phyloP scores from a whole-genome alignment of 441 rosid species.

The Pelargonium australe region DNA sequence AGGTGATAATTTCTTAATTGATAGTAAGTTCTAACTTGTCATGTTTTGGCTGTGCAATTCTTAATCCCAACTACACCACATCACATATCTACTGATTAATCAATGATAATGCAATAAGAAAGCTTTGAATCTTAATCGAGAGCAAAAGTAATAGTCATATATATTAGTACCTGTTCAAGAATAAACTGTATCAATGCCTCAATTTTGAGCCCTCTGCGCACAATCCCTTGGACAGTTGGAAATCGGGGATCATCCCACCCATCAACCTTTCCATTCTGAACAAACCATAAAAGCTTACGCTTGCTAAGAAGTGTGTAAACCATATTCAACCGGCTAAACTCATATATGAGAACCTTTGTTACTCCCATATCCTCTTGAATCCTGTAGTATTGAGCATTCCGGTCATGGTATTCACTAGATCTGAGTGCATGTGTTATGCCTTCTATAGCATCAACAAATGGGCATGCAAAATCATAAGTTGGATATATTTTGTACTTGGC shows the following conservation, averaged over 20 bases:
- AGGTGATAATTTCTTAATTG: too few species aligned
- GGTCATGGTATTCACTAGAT: conserved; percentile 77
- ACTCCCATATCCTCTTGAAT: conserved; percentile 74
- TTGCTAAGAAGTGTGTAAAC: conserved; percentile 79
- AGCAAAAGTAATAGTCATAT: background rate
- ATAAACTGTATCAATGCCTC: conserved; percentile 87
- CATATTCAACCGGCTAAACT: conserved; percentile 74
- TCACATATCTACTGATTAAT: background rate
- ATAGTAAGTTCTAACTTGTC: too few species aligned
- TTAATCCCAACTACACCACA: too few species aligned
- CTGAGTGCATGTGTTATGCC: conserved; percentile 77
- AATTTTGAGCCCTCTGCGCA: conserved; percentile 76
- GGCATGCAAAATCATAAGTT: conserved; percentile 96
- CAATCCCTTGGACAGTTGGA: conserved; percentile 97
- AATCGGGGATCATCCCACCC: conserved; percentile 99
- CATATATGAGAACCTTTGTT: conserved; percentile 59
- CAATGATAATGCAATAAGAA: background rate
- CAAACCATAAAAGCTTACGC: conserved; percentile 93
- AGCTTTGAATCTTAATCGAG: background rate
- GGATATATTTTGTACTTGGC: conserved; percentile 80
- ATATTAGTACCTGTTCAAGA: conserved; percentile 65
- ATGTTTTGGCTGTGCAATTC: too few species aligned
- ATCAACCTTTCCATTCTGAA: conserved; percentile 72
- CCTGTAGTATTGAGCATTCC: conserved; percentile 76
- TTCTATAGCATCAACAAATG: conserved; percentile 76